Percentiles rank a stretch among this genome's conserved stretches.
These are phyloP conservation scores for Suillus weaverae DNA, from an alignment of 768 basidiomycete genomes.

Conservation along the genomic window DNA sequence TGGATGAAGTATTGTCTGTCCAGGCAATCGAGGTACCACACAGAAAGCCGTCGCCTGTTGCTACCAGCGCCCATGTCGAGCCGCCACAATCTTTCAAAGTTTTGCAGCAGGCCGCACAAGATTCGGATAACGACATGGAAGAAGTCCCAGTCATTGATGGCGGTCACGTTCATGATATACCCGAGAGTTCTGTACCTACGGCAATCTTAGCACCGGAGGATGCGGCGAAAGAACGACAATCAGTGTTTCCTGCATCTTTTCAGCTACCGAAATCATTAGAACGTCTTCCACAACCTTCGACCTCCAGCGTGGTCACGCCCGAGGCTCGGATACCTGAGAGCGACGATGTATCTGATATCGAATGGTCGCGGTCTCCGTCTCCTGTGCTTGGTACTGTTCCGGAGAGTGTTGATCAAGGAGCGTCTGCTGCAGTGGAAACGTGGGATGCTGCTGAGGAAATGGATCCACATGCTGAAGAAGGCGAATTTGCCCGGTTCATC, in stretches of 20 bases:
- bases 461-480: slow-evolving; percentile 74
- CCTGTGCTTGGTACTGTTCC: slow-evolving; percentile 18
- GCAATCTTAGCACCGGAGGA: slow-evolving; percentile 14
- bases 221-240: slow-evolving; percentile 8
- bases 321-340: slow-evolving; percentile 13
- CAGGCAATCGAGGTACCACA: slow-evolving; percentile 10
- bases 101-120: slow-evolving; percentile 13
- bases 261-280: slow-evolving; percentile 8
- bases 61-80: slow-evolving; percentile 1
- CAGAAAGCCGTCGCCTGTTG: slow-evolving; percentile 2
- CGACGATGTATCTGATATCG: slow-evolving; percentile 28
- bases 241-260: slow-evolving; percentile 5
- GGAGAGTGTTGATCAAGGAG: slow-evolving; percentile 2
- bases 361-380: slow-evolving; percentile 44
- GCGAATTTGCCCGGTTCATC: slow-evolving; percentile 90
- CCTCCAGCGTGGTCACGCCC: slow-evolving; percentile 5
- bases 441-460: slow-evolving; percentile 90
- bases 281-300: slow-evolving; percentile 11
- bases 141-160: slow-evolving; percentile 23
- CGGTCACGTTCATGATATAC: background rate
- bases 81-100: background rate
- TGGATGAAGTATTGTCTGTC: slow-evolving; percentile 3
- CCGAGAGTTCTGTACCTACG: slow-evolving; percentile 1
- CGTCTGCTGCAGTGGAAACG: slow-evolving; percentile 37
- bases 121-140: slow-evolving; percentile 41